Conservation (phyloP, 2,329 filamentous ascomycete species). For the Colletotrichum sp. region DNA sequence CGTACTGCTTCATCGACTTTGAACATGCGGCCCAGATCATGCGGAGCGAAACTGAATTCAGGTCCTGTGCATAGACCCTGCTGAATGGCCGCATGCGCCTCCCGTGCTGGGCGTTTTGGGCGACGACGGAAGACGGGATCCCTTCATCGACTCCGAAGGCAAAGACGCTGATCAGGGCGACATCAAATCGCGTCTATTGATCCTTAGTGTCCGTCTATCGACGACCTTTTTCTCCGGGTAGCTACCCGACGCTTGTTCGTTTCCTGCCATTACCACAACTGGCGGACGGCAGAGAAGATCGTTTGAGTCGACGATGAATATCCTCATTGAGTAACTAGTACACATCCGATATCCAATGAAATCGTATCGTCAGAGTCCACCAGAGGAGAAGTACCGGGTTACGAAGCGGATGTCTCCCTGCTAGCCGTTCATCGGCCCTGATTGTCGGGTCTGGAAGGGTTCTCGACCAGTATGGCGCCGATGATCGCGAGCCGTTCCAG, state of each 20-base stretch:
- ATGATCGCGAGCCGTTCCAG: background rate
- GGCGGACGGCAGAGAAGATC: background rate
- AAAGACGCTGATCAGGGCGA: background rate
- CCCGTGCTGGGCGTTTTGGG: background rate
- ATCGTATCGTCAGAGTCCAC: background rate
- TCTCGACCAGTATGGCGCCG: background rate
- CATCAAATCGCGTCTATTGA: background rate
- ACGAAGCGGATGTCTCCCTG: background rate
- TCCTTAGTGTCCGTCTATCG: background rate
- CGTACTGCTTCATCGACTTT: background rate
- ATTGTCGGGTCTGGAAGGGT: constrained; percentile 1
- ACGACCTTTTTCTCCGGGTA: background rate
- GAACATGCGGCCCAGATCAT: background rate
- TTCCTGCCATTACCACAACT: background rate
- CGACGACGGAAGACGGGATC: background rate
- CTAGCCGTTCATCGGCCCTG: background rate
- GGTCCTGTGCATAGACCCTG: background rate
- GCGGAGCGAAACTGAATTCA: background rate
- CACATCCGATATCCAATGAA: background rate
- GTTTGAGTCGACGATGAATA: background rate
- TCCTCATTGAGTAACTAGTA: background rate
- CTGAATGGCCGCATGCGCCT: background rate
- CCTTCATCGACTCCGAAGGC: background rate
- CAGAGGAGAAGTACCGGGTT: background rate
- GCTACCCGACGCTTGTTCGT: background rate